Evolutionary conservation across 1,284 basidiomycete genomes (phyloP).

Genomic region (Apiotrichum veenhuisii): DNA sequence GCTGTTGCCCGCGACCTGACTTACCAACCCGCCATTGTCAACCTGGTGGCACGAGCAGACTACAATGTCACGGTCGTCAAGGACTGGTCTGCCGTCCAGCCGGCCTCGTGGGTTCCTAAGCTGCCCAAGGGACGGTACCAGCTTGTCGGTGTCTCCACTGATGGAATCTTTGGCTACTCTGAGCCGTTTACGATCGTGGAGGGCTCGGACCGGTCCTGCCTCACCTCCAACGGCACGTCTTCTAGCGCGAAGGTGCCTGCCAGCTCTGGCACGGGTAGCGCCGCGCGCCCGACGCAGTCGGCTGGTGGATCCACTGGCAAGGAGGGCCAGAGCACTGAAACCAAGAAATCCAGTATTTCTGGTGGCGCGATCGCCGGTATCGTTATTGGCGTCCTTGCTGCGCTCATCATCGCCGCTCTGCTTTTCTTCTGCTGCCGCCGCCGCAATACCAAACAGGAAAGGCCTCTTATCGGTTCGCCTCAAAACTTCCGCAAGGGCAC

Average conservation of each 20-base stretch:
- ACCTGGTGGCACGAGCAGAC: slow-evolving; percentile 5
- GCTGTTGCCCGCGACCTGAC: not conserved
- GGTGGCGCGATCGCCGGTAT: slow-evolving; percentile 43
- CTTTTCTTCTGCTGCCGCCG: slow-evolving; percentile 24
- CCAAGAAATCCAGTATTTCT: slow-evolving; percentile 15
- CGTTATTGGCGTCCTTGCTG: slow-evolving; percentile 36
- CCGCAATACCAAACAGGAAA: not conserved
- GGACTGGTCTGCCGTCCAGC: slow-evolving; percentile 20
- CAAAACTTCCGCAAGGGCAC: slow-evolving; percentile 12
- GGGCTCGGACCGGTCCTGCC: slow-evolving; percentile 28
- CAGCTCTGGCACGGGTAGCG: not conserved
- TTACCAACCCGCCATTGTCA: not conserved
- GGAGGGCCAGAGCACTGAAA: not conserved
- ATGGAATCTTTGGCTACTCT: not conserved
- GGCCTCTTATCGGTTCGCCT: slow-evolving; percentile 6
- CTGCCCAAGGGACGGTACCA: slow-evolving; percentile 38
- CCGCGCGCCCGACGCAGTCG: not conserved
- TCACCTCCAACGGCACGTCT: slow-evolving; percentile 1
- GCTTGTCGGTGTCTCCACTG: slow-evolving; percentile 27
- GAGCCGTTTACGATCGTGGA: slow-evolving; percentile 29
- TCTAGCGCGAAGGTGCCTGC: not conserved
- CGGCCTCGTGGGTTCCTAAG: slow-evolving; percentile 21
- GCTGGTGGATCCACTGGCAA: not conserved
- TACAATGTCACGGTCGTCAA: slow-evolving; percentile 28
- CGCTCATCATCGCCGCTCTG: slow-evolving; percentile 21